Percentiles rank a stretch among this genome's conserved stretches.
These are phyloP conservation scores for Lecanoromycetidae sp. DNA, from an alignment of 2,329 filamentous ascomycete genomes.

Conservation along the genomic window DNA sequence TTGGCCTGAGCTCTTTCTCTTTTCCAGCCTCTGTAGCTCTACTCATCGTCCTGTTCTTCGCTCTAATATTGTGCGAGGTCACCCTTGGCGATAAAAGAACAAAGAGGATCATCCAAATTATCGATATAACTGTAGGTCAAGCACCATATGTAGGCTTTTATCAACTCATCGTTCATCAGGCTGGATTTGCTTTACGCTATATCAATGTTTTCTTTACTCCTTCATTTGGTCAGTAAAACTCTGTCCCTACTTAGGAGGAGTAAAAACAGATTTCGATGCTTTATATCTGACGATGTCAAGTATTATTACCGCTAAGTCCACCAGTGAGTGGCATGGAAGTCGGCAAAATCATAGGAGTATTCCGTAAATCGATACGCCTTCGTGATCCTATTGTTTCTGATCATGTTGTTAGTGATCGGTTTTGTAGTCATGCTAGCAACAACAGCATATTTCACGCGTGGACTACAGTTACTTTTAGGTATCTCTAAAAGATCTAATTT, in stretches of 20 bases:
- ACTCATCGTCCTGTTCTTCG: slow-evolving; percentile 43
- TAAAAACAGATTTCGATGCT: no score
- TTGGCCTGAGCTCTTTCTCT: slow-evolving; percentile 36
- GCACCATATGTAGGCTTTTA: background rate
- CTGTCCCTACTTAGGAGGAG: background rate
- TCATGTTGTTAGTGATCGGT: slow-evolving; percentile 37
- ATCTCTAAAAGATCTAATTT: slow-evolving; percentile 41
- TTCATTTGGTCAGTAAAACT: slow-evolving; percentile 33
- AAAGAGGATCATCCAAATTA: slow-evolving; percentile 35
- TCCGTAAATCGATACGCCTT: slow-evolving; percentile 32
- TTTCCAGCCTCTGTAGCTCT: slow-evolving; percentile 51
- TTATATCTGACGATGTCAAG: background rate
- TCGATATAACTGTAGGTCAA: slow-evolving; percentile 42
- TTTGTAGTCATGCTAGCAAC: slow-evolving; percentile 42
- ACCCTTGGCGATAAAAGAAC: slow-evolving; percentile 39
- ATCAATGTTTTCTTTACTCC: slow-evolving; percentile 50
- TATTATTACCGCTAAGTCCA: slow-evolving; percentile 46
- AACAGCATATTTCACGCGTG: slow-evolving; percentile 44
- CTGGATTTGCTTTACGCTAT: slow-evolving; percentile 46
- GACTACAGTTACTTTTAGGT: slow-evolving; percentile 40
- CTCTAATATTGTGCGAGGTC: slow-evolving; percentile 36
- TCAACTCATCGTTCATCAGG: slow-evolving; percentile 28
- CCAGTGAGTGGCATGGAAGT: slow-evolving; percentile 43
- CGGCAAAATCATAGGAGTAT: slow-evolving; percentile 47
- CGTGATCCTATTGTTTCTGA: background rate